Percentiles rank a stretch among this genome's conserved stretches.
Evolutionary conservation across 495 filamentous ascomycete species (phyloP).

Genomic region (Sabuloglossum arenarium): DNA sequence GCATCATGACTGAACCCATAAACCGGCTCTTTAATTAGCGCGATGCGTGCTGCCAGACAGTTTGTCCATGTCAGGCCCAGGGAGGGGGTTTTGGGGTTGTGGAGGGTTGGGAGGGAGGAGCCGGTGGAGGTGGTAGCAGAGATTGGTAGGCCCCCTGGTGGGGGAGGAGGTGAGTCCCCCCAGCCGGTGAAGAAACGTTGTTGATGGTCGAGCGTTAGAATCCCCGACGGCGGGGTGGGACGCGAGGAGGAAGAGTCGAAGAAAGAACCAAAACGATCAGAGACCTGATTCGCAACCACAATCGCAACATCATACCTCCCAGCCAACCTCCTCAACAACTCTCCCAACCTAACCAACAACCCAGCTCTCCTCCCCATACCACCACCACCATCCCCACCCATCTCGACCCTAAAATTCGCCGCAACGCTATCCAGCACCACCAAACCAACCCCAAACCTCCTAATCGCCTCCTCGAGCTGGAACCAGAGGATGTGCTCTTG

Average conservation of each 20-base stretch:
- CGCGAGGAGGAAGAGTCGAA: neutral
- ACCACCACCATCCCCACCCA: slow-evolving; percentile 14
- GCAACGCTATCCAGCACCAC: slow-evolving; percentile 78
- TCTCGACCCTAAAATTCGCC: slow-evolving; percentile 77
- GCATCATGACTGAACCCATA: slow-evolving; percentile 13
- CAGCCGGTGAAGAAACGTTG: slow-evolving; percentile 89
- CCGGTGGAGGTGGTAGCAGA: slow-evolving; percentile 15
- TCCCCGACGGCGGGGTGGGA: slow-evolving; percentile 8
- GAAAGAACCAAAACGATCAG: slow-evolving; percentile 46
- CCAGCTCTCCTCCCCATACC: slow-evolving; percentile 37
- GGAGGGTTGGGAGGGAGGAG: neutral
- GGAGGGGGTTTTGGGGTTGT: slow-evolving; percentile 55
- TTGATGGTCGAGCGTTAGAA: slow-evolving; percentile 65
- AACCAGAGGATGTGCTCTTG: slow-evolving; percentile 89
- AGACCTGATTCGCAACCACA: slow-evolving; percentile 91
- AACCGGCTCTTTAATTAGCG: slow-evolving; percentile 41
- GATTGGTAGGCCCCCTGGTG: too few species aligned
- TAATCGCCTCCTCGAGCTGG: slow-evolving; percentile 72
- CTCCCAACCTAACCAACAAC: slow-evolving; percentile 59
- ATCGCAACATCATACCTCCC: slow-evolving; percentile 52
- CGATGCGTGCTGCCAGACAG: slow-evolving; percentile 63
- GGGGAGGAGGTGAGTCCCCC: too few species aligned
- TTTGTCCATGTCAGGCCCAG: slow-evolving; percentile 82
- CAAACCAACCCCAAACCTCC: slow-evolving; percentile 52
- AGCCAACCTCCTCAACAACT: slow-evolving; percentile 53